phyloP scores from a whole-genome alignment of 169 alveolate species.

The Plasmodium knowlesi region DNA sequence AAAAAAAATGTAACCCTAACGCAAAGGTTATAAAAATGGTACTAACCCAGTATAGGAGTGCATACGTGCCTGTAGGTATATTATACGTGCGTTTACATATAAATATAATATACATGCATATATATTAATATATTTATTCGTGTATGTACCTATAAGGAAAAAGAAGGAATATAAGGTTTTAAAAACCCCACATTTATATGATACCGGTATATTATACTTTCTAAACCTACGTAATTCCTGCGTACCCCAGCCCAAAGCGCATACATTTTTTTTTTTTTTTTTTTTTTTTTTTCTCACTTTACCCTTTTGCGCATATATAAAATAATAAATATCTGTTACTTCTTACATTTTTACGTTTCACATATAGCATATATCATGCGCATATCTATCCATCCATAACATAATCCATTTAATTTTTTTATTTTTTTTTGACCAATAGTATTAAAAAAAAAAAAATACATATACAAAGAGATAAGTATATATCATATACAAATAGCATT shows the following conservation, averaged over 20 bases:
- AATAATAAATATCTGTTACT: neutral
- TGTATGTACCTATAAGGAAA: neutral
- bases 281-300: neutral
- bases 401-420: neutral
- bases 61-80: neutral
- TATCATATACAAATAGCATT: neutral
- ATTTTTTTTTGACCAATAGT: neutral
- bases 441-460: neutral
- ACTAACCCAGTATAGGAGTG: neutral
- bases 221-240: neutral
- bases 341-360: neutral
- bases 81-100: neutral
- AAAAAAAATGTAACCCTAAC: no score
- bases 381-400: neutral
- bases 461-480: slow-evolving; percentile 2
- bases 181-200: neutral
- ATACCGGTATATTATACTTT: neutral
- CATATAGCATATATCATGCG: neutral
- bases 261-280: neutral
- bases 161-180: neutral
- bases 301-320: neutral
- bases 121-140: neutral
- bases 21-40: neutral
- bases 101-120: neutral
- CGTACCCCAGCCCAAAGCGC: neutral